These are phyloP conservation scores for Cladophialophora psammophila DNA, from an alignment of 2,329 filamentous ascomycete species.

Conservation along the genomic window DNA sequence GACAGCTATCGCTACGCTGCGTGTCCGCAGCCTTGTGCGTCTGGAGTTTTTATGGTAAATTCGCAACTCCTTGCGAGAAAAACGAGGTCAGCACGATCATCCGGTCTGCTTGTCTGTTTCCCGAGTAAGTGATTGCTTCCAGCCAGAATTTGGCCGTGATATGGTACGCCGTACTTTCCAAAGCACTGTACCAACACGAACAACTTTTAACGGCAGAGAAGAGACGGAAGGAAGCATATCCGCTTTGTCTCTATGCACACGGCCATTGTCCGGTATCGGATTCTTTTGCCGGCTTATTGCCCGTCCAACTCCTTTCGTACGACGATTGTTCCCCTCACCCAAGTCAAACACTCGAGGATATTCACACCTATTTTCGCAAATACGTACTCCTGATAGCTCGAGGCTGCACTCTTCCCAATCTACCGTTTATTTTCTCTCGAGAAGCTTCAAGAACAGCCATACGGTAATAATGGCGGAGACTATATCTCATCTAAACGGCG, in stretches of 20 bases:
- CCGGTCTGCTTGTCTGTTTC: background rate
- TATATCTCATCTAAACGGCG: slow-evolving; percentile 1
- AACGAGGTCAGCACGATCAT: background rate
- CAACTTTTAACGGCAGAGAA: background rate
- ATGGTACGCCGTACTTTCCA: background rate
- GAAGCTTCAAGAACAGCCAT: background rate
- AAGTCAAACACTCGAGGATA: background rate
- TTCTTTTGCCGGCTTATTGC: background rate
- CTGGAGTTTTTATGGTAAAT: background rate
- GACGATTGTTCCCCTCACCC: background rate
- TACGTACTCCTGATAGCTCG: background rate
- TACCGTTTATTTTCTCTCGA: background rate
- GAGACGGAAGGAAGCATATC: background rate
- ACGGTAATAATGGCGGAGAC: background rate
- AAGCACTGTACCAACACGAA: background rate
- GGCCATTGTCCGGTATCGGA: slow-evolving; percentile 7
- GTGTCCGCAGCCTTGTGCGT: background rate
- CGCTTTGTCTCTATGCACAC: background rate
- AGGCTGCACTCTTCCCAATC: background rate
- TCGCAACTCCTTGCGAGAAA: background rate
- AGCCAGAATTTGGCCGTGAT: background rate
- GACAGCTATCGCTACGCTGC: background rate
- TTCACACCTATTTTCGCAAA: background rate
- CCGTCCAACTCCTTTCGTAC: background rate
- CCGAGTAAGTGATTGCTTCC: background rate